Evolutionary conservation across 129 eudicot genomes (phyloP), one percentile per base, ranked within the genome.

Genomic region (Chrysanthemum lavandulifolium): DNA sequence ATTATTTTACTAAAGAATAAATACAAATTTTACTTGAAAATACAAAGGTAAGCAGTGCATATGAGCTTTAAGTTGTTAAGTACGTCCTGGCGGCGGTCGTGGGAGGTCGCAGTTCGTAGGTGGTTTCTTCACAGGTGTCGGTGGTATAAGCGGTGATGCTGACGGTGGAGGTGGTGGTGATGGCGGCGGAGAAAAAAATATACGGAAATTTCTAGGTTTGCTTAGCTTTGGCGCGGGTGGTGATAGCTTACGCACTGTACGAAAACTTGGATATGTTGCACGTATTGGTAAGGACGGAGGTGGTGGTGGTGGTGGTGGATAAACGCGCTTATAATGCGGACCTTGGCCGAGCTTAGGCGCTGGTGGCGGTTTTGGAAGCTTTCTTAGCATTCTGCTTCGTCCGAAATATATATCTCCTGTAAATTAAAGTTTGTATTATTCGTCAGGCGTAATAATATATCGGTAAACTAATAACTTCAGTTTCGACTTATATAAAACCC

Each of bases 141-240:
- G 65, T 6, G 65, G 40, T 2, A 40, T 5, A 9, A 31, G 36
- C 29, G 64, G 19, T 53, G 58, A 18, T 53, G 58, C 19, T 13
- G 58, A 6, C 9, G 1, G 5, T 52, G 57, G 3, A 15, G 58
- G 65, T 2, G 12, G 64, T 5, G 33, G 33, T 2, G 36, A n/a
- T 11, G 65, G 67, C 14, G 68, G 68, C 5, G 18, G 11, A 10
- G 51, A 50, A 40, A 2, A 13, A 64, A 40, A 64, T 1, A 2
- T 40, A 40, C 69, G 53, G 8, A 40, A 64, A 63, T 33, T 64
- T 9, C 52, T 8, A 1, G 27, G 29, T 64, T 13, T 10, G 10
- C 69, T 64, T 64, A 40, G 8, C 14, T 40, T 64, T 7, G 68
- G 68, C 1, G 69, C 52, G 15, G 69, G 53, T 8, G 69, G 69